A percentile compares a stretch with the other conserved stretches of the same genome.
Evolutionary conservation across 805 yeast genomes (phyloP).

Genomic region (Metschnikowia kunwiensis): DNA sequence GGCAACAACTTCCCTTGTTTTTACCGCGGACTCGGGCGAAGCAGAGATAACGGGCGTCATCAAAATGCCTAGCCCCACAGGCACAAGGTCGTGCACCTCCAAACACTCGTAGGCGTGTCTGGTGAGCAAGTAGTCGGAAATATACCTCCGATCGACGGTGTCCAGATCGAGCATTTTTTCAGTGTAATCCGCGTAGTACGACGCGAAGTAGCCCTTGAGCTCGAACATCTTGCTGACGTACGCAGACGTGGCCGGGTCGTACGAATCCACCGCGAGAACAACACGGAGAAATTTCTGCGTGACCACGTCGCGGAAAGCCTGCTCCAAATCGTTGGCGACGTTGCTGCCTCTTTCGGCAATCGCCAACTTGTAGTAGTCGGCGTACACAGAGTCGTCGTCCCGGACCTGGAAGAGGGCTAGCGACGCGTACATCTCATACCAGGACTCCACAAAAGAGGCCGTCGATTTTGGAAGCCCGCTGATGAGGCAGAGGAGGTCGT

Average conservation of each 20-base stretch:
- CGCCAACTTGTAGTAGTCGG: constrained; percentile 34
- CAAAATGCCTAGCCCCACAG: constrained; percentile 68
- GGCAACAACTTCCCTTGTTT: constrained; percentile 40
- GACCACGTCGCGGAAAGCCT: constrained; percentile 51
- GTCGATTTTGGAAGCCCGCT: constrained; percentile 53
- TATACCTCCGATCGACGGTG: constrained; percentile 9
- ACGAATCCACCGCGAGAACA: constrained; percentile 54
- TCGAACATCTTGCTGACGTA: constrained; percentile 60
- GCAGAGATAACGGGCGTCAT: constrained; percentile 39
- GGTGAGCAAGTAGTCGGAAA: constrained; percentile 56
- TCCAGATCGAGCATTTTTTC: constrained; percentile 2
- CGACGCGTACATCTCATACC: constrained; percentile 67
- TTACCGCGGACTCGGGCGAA: constrained; percentile 38
- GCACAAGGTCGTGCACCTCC: constrained; percentile 51
- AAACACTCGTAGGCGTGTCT: constrained; percentile 55
- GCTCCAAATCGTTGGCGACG: constrained; percentile 18
- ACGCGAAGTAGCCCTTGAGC: constrained; percentile 54
- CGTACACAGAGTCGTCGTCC: constrained; percentile 38
- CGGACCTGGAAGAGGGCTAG: constrained; percentile 56
- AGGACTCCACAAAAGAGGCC: constrained; percentile 47
- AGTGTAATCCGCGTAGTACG: constrained; percentile 26
- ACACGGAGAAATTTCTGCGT: constrained; percentile 56
- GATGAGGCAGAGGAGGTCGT: constrained; percentile 41
- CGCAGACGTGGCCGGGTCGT: constrained; percentile 64
- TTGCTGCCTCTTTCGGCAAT: constrained; percentile 26